Evolutionary conservation across 2,329 filamentous ascomycete genomes (phyloP).

Genomic region (Esteya vermicola): DNA sequence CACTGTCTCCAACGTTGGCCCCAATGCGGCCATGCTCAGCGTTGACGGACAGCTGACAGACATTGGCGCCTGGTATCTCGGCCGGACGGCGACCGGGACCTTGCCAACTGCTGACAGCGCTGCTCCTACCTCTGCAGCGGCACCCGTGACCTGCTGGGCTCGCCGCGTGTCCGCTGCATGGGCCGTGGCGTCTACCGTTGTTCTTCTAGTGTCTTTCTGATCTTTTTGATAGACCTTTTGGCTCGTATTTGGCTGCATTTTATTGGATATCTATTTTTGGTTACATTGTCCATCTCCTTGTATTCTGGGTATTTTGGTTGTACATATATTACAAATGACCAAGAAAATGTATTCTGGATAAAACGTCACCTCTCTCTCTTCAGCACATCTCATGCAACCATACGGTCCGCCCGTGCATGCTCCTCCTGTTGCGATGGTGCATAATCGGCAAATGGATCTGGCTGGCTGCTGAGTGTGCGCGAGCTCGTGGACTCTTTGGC

Average conservation of each 20-base stretch:
- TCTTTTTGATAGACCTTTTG: too few relatives aligned
- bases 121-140: too few relatives aligned
- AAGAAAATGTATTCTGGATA: too few relatives aligned
- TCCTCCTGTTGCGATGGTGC: neutral
- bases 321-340: too few relatives aligned
- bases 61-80: constrained; percentile 67
- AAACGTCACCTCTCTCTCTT: too few relatives aligned
- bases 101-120: constrained; percentile 15
- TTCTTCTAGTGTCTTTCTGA: neutral
- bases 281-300: too few relatives aligned
- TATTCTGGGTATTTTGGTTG: too few relatives aligned
- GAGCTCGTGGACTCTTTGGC: constrained; percentile 10
- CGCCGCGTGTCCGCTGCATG: too few relatives aligned
- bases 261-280: too few relatives aligned
- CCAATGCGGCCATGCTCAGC: constrained; percentile 58
- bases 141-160: too few relatives aligned
- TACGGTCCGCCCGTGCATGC: neutral
- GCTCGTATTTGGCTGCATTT: too few relatives aligned
- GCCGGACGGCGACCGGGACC: constrained; percentile 32
- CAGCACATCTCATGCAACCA: neutral
- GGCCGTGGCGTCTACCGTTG: neutral
- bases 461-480: neutral
- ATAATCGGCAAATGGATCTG: constrained; percentile 5
- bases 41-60: constrained; percentile 55
- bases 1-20: constrained; percentile 56